Percentiles rank a stretch among this genome's conserved stretches.
phyloP scores from a whole-genome alignment of 805 yeast species.

The Barnettozyma californica region DNA sequence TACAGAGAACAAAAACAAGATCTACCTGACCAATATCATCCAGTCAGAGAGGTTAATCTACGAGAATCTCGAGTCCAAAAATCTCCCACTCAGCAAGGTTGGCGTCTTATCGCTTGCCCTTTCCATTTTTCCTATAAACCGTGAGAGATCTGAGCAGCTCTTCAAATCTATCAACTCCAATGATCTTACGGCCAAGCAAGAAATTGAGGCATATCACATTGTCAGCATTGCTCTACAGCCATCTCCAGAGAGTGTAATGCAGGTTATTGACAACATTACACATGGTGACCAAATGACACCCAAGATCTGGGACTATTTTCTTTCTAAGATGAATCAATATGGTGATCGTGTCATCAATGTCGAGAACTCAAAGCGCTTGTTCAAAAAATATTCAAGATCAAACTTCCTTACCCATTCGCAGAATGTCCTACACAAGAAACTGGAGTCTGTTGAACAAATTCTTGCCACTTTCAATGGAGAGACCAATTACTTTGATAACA shows the following conservation, averaged over 20 bases:
- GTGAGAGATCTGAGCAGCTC: conserved; percentile 1
- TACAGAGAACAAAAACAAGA: conserved; percentile 1
- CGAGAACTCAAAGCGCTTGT: neutral
- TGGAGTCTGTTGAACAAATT: conserved; percentile 1
- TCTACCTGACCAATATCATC: neutral
- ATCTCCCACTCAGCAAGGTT: neutral
- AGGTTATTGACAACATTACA: conserved; percentile 3
- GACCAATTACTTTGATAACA: conserved; percentile 12
- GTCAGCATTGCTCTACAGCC: neutral
- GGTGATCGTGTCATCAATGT: conserved; percentile 1
- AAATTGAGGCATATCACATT: conserved; percentile 2
- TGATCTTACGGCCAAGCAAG: neutral
- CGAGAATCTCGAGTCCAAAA: neutral
- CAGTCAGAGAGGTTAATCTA: conserved; percentile 1
- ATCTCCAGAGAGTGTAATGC: conserved; percentile 1
- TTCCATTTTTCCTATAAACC: neutral
- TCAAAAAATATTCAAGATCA: neutral
- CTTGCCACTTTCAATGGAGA: neutral
- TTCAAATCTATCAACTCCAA: conserved; percentile 1
- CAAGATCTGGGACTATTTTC: conserved; percentile 7
- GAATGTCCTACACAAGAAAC: neutral
- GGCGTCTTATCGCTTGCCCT: conserved; percentile 2
- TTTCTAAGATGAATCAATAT: neutral
- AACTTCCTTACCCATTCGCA: conserved; percentile 5
- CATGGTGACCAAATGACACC: neutral